Evolutionary conservation across 306 rosid genomes (phyloP).

Genomic region (Dalbergia oliveri): DNA sequence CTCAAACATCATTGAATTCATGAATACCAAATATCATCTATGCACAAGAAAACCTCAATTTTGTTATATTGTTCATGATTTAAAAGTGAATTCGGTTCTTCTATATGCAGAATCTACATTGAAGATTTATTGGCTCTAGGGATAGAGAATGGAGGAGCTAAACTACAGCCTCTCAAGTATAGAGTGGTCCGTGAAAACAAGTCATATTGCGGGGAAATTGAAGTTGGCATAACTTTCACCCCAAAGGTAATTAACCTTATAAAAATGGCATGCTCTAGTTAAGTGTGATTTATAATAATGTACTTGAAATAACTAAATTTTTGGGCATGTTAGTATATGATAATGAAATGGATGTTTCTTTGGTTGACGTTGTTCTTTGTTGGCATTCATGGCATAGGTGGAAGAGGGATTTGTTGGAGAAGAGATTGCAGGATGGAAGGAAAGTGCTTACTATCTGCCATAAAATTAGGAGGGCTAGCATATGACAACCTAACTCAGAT

Average conservation of each 20-base stretch:
- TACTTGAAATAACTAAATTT: neutral
- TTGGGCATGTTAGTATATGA: neutral
- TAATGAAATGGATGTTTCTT: neutral
- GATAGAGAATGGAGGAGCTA: slow-evolving; percentile 64
- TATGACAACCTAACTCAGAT: neutral
- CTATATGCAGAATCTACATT: slow-evolving; percentile 41
- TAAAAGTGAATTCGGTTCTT: slow-evolving; percentile 15
- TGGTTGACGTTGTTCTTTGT: slow-evolving; percentile 32
- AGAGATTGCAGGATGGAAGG: slow-evolving; percentile 80
- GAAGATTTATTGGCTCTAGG: slow-evolving; percentile 69
- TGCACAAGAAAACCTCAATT: neutral
- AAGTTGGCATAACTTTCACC: slow-evolving; percentile 68
- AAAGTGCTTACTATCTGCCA: slow-evolving; percentile 46
- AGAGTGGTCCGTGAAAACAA: slow-evolving; percentile 56
- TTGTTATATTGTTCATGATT: neutral
- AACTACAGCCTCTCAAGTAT: slow-evolving; percentile 60
- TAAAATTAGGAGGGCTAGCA: neutral
- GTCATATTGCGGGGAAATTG: slow-evolving; percentile 70
- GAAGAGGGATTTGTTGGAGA: slow-evolving; percentile 53
- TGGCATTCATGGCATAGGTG: slow-evolving; percentile 51
- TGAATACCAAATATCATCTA: too few relatives aligned
- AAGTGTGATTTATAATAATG: neutral
- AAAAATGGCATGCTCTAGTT: neutral
- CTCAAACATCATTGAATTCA: too few relatives aligned
- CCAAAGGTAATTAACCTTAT: slow-evolving; percentile 52